Evolutionary conservation across 176 grass and related monocot genomes (phyloP).

Genomic region (Carex littledalei): DNA sequence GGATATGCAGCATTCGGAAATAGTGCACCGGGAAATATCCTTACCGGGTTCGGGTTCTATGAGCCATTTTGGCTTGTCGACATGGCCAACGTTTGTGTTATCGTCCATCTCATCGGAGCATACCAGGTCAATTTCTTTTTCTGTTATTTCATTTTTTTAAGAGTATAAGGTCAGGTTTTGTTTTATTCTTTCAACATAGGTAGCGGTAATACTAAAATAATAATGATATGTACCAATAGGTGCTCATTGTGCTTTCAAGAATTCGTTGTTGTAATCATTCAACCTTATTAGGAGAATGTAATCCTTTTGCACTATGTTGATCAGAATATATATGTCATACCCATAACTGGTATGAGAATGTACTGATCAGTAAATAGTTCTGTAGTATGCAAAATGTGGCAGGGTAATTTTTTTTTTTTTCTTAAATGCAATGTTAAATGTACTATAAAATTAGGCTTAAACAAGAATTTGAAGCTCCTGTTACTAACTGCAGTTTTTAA

Average conservation of each 20-base stretch:
- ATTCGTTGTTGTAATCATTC: neutral
- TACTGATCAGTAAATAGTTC: neutral
- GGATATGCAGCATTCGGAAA: slow-evolving; percentile 89
- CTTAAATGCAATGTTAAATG: neutral
- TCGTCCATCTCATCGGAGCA: slow-evolving; percentile 85
- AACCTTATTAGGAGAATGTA: neutral
- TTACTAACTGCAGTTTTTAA: neutral
- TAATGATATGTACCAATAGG: neutral
- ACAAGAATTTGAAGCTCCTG: neutral
- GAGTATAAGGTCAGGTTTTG: neutral
- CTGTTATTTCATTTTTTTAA: neutral
- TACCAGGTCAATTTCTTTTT: slow-evolving; percentile 47
- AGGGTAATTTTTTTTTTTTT: neutral
- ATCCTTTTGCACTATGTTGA: neutral
- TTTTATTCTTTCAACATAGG: neutral
- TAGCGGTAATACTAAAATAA: neutral
- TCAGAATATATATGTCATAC: neutral
- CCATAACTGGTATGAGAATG: neutral
- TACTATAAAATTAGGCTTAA: neutral
- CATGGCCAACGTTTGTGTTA: slow-evolving; percentile 80
- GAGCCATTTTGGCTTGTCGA: slow-evolving; percentile 98
- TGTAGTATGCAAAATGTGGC: neutral
- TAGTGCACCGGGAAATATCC: slow-evolving; percentile 70
- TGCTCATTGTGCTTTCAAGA: neutral
- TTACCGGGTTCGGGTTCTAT: slow-evolving; percentile 75